Base-by-base conservation (phyloP, 116 monocot genomes). In the Papilionanthe hybrid region DNA sequence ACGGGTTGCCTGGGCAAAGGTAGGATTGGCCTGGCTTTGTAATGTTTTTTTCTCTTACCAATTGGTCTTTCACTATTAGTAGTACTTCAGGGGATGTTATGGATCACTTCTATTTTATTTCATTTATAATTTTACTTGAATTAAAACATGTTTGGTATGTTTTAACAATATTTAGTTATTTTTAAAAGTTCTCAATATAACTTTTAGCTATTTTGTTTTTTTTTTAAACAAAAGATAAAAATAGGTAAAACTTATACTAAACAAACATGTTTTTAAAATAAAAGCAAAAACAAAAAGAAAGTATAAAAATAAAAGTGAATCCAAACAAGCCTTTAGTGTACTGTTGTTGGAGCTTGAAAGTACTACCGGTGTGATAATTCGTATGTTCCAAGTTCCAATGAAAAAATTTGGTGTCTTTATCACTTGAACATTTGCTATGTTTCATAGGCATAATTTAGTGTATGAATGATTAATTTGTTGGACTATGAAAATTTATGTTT, bases 1-100 rank as follows among this genome's bases (percentile, higher is more conserved):
- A 81, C 89, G 93, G 83, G 84, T 93, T 82, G 91, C 91, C 79
- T 98, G 98, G 98, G 81, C 87, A 65, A 98, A 98, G 93, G 98
- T 94, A 42, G 0, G 27, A 49, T 75, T 47, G 47, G 22, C 50
- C 13, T 20, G 13, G 15, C 27, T 49, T 73, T 73, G 25, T 63
- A 63, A 22, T 1, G 12, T 23, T 1, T 23, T n/a, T 5, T 1
- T 22, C 9, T 63, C 25, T 23, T 63, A 1, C 63, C 9, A 7
- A 63, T 5, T 23, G 7, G 45, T 10, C 12, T 25, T 6, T 25
- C 12, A 23, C 63, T 25, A 63, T 63, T 23, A 25, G 7, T 63
- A 63, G 22, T 63, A 63, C 63, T 63, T 37, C 4, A 3, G 37
- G 37, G 37, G 37, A 4, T 37, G 37, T 37, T 37, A 3, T 4